Base-by-base conservation (phyloP, 306 rosid genomes). In the Cucumis melo region DNA sequence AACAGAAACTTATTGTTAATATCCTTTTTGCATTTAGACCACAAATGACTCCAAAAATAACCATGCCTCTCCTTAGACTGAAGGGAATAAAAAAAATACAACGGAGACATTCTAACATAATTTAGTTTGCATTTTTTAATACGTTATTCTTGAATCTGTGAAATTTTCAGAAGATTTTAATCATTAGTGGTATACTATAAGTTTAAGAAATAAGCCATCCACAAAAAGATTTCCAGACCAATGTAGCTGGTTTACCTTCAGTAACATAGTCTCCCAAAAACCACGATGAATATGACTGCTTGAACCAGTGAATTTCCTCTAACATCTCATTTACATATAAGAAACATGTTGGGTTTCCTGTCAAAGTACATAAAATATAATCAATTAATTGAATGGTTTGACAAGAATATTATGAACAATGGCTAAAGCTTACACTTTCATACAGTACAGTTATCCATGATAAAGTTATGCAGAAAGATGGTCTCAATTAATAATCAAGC, bases 261-360 rank as follows among this genome's bases (percentile, higher is more conserved):
- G 84, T 74, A 77, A 86, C 77, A 79, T 89, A 91, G 81, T 94
- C 93, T 38, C 99, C 99, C 84, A 94, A 80, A 85, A 90, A 94
- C 99, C 99, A 94, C 64, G 96, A 92, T 73, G 91, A 89, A 77
- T 87, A 89, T 19, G 85, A 58, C 74, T 94, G 93, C 83, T 90
- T 91, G 78, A 94, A 90, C 99, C 97, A 94, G 46, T 89, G 91
- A 73, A 94, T 83, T 64, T 94, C 99, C 79, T 90, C 94, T 55
- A 94, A 93, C 84, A 74, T 34, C 56, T 88, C 95, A 71, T 92
- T 85, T 68, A 84, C 85, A 24, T 87, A 84, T 80, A 91, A 85
- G 86, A 85, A 92, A 60, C 85, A 88, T 46, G 89, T 80, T 13
- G 85, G 80, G 78, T 87, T 87, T 64, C 95, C 98, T 89, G 87